Conservation (phyloP, 2,329 filamentous ascomycete species). For the Calonectria pteridis region DNA sequence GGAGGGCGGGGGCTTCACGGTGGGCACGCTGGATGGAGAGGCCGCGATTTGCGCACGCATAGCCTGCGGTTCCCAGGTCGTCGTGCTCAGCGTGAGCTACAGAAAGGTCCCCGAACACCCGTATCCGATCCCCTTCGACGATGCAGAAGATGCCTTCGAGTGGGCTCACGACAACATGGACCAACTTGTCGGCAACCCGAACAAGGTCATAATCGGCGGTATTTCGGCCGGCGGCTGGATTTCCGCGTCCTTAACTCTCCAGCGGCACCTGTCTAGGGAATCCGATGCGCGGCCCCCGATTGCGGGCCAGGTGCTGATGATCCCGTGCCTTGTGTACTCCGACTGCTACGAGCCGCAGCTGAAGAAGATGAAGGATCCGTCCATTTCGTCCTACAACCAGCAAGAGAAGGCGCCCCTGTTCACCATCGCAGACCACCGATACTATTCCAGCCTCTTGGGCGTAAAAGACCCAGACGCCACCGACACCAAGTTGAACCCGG, state of each 20-base stretch:
- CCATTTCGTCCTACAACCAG: constrained; percentile 58
- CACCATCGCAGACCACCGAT: constrained; percentile 44
- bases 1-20: constrained; percentile 69
- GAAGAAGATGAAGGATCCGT: constrained; percentile 51
- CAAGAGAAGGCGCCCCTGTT: constrained; percentile 64
- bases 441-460: constrained; percentile 44
- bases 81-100: constrained; percentile 69
- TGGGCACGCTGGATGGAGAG: constrained; percentile 66
- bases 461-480: constrained; percentile 39
- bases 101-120: constrained; percentile 67
- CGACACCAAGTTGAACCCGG: constrained; percentile 56
- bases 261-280: constrained; percentile 50
- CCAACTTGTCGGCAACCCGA: background rate
- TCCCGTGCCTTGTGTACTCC: constrained; percentile 55
- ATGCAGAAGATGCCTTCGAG: constrained; percentile 65
- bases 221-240: constrained; percentile 62
- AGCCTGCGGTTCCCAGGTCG: constrained; percentile 54
- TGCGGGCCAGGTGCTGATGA: constrained; percentile 65
- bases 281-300: constrained; percentile 45
- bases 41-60: constrained; percentile 64
- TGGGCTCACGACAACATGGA: constrained; percentile 60
- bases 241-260: constrained; percentile 54
- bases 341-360: constrained; percentile 45
- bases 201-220: constrained; percentile 59
- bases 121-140: constrained; percentile 66